Percentiles rank a stretch among this genome's conserved stretches.
phyloP scores from a whole-genome alignment of 352 stramenopile genomes.

The Pythium myriotylum region DNA sequence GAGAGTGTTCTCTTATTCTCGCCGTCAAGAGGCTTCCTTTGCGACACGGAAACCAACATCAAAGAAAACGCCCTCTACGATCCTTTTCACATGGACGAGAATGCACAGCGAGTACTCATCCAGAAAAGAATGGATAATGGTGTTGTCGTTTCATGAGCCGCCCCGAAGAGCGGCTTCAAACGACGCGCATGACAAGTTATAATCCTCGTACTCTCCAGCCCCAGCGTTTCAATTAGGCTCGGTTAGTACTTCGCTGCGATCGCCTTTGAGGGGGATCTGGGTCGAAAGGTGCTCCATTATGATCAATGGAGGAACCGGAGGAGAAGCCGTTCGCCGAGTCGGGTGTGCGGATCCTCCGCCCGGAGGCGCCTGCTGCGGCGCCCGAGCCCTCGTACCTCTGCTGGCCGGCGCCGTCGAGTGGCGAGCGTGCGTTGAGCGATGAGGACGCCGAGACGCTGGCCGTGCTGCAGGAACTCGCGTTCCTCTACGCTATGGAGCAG shows the following conservation, averaged over 20 bases:
- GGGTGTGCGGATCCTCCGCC: not conserved
- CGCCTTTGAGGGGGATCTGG: no score
- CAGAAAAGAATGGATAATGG: conserved; percentile 37
- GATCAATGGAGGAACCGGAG: no score
- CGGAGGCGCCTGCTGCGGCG: not conserved
- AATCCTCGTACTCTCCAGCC: conserved; percentile 42
- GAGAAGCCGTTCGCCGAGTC: no score
- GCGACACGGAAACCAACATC: no score
- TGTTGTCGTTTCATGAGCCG: conserved; percentile 38
- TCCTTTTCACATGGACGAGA: no score
- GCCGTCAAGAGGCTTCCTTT: no score
- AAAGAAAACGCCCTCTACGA: no score
- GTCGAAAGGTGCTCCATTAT: no score
- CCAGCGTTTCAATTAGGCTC: no score
- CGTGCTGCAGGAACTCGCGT: conserved; percentile 62
- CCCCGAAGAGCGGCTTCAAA: conserved; percentile 31
- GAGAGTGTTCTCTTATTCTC: no score
- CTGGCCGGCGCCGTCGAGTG: not conserved
- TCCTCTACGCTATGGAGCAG: conserved; percentile 64
- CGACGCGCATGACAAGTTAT: conserved; percentile 37
- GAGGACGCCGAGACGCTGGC: conserved; percentile 24
- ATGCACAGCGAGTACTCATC: conserved; percentile 32
- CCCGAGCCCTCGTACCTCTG: not conserved
- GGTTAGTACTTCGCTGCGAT: no score
- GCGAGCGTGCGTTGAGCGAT: not conserved